Evolutionary conservation across 306 rosid species (phyloP).

Genomic region (Argentina anserina): DNA sequence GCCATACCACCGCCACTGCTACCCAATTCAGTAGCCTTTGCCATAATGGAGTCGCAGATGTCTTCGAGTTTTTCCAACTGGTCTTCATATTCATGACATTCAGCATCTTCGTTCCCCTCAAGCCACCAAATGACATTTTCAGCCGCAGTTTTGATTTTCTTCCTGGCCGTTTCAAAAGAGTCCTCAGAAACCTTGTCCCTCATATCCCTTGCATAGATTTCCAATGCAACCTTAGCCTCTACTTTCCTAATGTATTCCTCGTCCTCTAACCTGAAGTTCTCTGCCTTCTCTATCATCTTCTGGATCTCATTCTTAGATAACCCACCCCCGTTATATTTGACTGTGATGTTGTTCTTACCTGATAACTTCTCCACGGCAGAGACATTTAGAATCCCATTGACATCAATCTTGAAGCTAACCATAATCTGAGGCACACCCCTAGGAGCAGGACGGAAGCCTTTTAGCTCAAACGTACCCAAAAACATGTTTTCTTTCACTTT

Average conservation of each 20-base stretch:
- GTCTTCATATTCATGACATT: conserved; percentile 25
- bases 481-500: conserved; percentile 29
- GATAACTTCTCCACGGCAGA: conserved; percentile 40
- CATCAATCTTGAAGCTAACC: conserved; percentile 35
- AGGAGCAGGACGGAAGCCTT: conserved; percentile 35
- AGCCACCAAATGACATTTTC: conserved; percentile 29
- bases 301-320: conserved; percentile 35
- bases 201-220: conserved; percentile 30
- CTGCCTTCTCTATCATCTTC: conserved; percentile 40
- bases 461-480: conserved; percentile 34
- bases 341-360: conserved; percentile 35
- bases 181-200: conserved; percentile 20
- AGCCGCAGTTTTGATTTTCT: conserved; percentile 24
- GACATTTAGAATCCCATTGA: conserved; percentile 41
- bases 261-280: conserved; percentile 17
- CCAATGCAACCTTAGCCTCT: conserved; percentile 29
- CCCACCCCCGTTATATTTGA: conserved; percentile 36
- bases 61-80: conserved; percentile 34
- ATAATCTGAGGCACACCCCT: conserved; percentile 34
- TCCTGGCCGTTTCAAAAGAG: conserved; percentile 1
- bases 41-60: conserved; percentile 31
- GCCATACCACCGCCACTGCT: background rate
- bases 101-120: conserved; percentile 25
- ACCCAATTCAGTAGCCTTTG: conserved; percentile 11
- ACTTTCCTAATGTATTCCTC: conserved; percentile 23